Evolutionary conservation across 441 rosid species (phyloP).

Genomic region (Metrosideros polymorpha): DNA sequence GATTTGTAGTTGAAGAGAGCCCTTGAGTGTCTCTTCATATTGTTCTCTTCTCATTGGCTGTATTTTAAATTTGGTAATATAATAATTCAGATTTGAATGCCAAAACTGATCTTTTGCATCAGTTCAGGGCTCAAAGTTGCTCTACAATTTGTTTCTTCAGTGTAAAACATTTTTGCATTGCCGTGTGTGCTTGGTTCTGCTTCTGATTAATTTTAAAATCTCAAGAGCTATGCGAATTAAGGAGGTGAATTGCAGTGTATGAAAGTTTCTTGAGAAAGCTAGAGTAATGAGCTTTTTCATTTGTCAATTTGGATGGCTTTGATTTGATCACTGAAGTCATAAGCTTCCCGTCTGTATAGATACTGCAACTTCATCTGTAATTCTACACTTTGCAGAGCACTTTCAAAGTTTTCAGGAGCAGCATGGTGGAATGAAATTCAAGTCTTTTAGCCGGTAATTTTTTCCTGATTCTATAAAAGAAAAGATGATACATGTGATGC

Average conservation of each 20-base stretch:
- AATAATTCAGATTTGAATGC: not conserved
- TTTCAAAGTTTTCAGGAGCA: not conserved
- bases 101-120: not conserved
- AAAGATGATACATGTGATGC: not conserved
- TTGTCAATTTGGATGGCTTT: no score
- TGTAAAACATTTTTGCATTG: no score
- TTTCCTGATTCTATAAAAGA: not conserved
- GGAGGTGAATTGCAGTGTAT: no score
- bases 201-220: no score
- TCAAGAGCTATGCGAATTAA: no score
- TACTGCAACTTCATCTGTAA: not conserved
- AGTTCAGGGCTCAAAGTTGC: not conserved
- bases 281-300: no score
- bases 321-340: not conserved
- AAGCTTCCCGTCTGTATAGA: not conserved
- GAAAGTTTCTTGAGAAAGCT: no score
- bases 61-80: not conserved
- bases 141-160: no score
- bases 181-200: no score
- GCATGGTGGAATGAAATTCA: not conserved
- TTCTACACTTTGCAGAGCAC: not conserved
- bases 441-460: not conserved
- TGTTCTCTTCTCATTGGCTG: not conserved
- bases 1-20: not conserved
- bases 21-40: not conserved